Evolutionary conservation across 2,329 filamentous ascomycete genomes (phyloP), one percentile per base, ranked within the genome.

Genomic region (Hortaea werneckii): DNA sequence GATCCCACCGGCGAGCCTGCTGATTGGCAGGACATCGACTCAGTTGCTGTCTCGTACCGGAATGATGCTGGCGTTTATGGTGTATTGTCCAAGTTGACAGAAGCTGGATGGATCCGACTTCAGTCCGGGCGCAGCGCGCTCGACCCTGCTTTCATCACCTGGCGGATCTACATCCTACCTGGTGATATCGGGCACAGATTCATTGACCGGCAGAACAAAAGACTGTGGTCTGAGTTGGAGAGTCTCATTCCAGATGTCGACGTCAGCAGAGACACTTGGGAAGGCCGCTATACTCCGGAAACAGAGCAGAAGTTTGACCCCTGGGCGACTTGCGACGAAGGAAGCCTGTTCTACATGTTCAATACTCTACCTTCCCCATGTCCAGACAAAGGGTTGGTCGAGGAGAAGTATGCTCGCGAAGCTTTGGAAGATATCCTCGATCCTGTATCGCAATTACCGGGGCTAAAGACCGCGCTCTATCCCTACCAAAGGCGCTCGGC

Each of bases 401-500:
- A 57, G 1, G 75, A 80, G 46, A 61, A 64, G 0, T 73, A 79
- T 47, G 67, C 72, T 1, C 71, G 69, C 41, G 67, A 74, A 27
- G 73, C 76, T 0, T 75, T 84, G 58, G 65, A 74, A 37, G 70
- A 72, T 27, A 60, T 88, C 1, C 59, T 86, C 1, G 62, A 68
- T 20, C 59, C 51, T 1, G 49, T 40, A 59, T 69, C 30, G 72
- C 73, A 56, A 56, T 54, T 85, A 1, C 58, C 65, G 1, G 83
- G 83, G 0, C 62, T 89, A 5, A 75, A 64, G 10, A 85, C 86
- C 0, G 67, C 67, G 0, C 69, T 95, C 0, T 85, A 92, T 59
- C 74, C 77, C 0, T 94, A 94, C 56, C 90, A 96, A 62, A 76
- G 82, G 42, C 77, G 83, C 39, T 90, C 88, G 1, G 83, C 84